Percentiles rank a stretch among this genome's conserved stretches.
Evolutionary conservation across 768 basidiomycete species (phyloP).

Genomic region (Candolleomyces efflorescens): DNA sequence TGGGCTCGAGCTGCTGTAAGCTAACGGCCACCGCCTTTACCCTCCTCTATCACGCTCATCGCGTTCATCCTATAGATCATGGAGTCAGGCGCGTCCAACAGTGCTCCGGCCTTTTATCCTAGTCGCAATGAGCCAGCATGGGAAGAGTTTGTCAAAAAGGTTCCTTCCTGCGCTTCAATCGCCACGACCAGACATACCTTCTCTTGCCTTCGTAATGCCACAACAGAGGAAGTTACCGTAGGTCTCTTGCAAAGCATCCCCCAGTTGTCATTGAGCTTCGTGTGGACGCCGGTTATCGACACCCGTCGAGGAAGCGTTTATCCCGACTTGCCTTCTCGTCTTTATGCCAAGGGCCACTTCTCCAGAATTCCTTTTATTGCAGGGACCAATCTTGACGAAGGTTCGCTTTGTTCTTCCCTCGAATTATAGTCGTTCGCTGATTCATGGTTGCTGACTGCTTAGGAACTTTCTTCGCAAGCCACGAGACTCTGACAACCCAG

Average conservation of each 20-base stretch:
- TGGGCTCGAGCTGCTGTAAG: constrained; percentile 30
- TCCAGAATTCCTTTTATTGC: constrained; percentile 40
- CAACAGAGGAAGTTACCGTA: constrained; percentile 18
- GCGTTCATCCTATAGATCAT: constrained; percentile 28
- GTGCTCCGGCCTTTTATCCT: constrained; percentile 26
- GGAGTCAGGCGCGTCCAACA: constrained; percentile 35
- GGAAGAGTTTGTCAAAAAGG: constrained; percentile 33
- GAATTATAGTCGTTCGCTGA: no score
- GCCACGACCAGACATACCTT: constrained; percentile 27
- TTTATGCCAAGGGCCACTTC: constrained; percentile 22
- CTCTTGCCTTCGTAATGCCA: constrained; percentile 24
- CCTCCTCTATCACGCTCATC: neutral
- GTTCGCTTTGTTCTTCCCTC: constrained; percentile 18
- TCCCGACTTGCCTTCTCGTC: constrained; percentile 33
- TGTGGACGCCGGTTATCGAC: constrained; percentile 38
- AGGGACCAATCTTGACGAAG: constrained; percentile 43
- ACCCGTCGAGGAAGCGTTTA: constrained; percentile 31
- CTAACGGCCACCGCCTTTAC: no score
- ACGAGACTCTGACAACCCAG: constrained; percentile 17
- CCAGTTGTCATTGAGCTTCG: constrained; percentile 12
- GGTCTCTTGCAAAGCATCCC: constrained; percentile 11
- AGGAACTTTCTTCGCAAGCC: constrained; percentile 22
- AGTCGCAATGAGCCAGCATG: constrained; percentile 29
- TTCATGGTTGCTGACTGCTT: no score
- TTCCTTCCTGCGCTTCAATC: constrained; percentile 27